These are phyloP conservation scores for Pyropia yezoensis DNA, from an alignment of 23 red algal genomes.

Conservation along the genomic window DNA sequence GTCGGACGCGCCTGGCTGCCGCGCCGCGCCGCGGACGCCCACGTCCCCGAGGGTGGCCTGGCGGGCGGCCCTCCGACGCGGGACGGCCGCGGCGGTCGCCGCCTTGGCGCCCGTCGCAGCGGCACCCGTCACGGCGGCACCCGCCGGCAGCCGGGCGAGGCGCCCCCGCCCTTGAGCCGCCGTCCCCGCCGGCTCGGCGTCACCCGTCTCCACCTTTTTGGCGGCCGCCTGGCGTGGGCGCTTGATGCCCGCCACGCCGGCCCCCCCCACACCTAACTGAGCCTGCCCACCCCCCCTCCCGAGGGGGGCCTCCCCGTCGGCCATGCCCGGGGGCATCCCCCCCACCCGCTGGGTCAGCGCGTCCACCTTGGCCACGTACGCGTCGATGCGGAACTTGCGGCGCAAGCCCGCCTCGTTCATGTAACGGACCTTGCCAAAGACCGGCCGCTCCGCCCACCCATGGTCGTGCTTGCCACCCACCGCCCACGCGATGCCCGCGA, in stretches of 20 bases:
- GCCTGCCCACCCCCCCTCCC: neutral
- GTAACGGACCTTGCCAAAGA: constrained; percentile 91
- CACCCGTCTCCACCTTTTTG: neutral
- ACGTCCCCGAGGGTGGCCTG: too few relatives aligned
- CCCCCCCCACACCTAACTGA: neutral
- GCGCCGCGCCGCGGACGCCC: too few relatives aligned
- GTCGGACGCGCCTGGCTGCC: too few relatives aligned
- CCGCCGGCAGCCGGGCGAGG: too few relatives aligned
- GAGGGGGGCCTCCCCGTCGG: neutral
- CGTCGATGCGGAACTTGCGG: constrained; percentile 83
- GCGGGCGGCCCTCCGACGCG: too few relatives aligned
- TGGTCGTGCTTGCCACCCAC: constrained; percentile 85
- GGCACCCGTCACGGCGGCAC: too few relatives aligned
- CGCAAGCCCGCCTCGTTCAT: constrained; percentile 77
- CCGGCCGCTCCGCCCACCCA: constrained; percentile 69
- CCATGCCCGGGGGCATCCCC: constrained; percentile 32
- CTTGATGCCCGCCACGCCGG: neutral
- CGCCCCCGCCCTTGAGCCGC: too few relatives aligned
- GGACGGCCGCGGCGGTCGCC: too few relatives aligned
- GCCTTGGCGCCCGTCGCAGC: too few relatives aligned
- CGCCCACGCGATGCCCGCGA: constrained; percentile 78
- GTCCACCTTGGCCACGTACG: constrained; percentile 47
- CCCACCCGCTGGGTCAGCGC: constrained; percentile 12
- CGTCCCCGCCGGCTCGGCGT: neutral
- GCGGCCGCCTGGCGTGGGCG: neutral